Evolutionary conservation across 2,329 filamentous ascomycete genomes (phyloP).

Genomic region (Myriangium duriaei): DNA sequence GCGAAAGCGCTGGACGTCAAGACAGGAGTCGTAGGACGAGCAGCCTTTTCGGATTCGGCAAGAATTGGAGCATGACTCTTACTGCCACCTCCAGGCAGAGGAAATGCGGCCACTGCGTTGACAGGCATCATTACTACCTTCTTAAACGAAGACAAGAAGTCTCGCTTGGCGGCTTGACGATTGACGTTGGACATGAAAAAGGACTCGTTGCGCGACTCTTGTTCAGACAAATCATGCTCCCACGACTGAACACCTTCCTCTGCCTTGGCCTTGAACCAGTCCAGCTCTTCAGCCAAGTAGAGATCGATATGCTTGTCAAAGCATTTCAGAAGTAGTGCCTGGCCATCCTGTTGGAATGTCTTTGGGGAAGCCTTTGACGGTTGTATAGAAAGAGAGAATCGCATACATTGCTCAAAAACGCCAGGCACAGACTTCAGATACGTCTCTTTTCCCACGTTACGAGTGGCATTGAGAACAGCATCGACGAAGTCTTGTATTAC

Average conservation of each 20-base stretch:
- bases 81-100: slow-evolving; percentile 18
- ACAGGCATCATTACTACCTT: slow-evolving; percentile 99
- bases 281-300: slow-evolving; percentile 83
- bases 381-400: slow-evolving; percentile 60
- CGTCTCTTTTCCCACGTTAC: slow-evolving; percentile 57
- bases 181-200: slow-evolving; percentile 96
- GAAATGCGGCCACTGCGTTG: slow-evolving; percentile 65
- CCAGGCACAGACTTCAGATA: slow-evolving; percentile 82
- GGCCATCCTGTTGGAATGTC: slow-evolving; percentile 52
- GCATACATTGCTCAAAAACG: slow-evolving; percentile 73
- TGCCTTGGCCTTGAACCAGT: slow-evolving; percentile 66
- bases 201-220: slow-evolving; percentile 80
- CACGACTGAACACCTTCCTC: slow-evolving; percentile 68
- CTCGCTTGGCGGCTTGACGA: slow-evolving; percentile 86
- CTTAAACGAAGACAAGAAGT: slow-evolving; percentile 92
- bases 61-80: slow-evolving; percentile 19
- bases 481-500: slow-evolving; percentile 76
- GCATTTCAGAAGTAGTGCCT: slow-evolving; percentile 54
- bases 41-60: slow-evolving; percentile 13
- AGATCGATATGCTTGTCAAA: slow-evolving; percentile 92
- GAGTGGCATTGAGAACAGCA: slow-evolving; percentile 74
- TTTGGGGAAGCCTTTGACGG: slow-evolving; percentile 51
- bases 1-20: slow-evolving; percentile 16
- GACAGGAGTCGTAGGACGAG: slow-evolving; percentile 19
- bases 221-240: slow-evolving; percentile 84